Evolutionary conservation across 305 asterid species (phyloP).

Genomic region (Fraxinus velutina): DNA sequence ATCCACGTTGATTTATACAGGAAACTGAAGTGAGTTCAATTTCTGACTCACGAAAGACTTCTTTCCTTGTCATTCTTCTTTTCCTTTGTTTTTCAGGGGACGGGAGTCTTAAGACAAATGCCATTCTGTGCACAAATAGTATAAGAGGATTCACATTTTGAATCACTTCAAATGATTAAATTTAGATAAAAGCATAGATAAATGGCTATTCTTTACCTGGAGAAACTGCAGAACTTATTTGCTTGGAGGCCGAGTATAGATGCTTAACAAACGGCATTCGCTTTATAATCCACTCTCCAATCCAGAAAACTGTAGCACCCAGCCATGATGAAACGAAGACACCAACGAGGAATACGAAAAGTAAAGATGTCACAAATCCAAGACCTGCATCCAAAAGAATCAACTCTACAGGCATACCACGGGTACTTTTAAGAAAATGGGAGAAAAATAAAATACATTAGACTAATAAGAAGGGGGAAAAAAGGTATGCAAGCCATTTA

Average conservation of each 20-base stretch:
- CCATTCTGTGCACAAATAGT: not conserved
- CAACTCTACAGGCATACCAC: constrained; percentile 19
- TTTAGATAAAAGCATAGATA: not conserved
- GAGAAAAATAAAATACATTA: not conserved
- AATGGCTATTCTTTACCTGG: constrained; percentile 53
- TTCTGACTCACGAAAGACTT: not conserved
- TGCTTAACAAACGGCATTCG: constrained; percentile 78
- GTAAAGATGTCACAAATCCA: constrained; percentile 80
- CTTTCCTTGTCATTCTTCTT: not conserved
- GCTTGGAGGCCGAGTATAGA: constrained; percentile 88
- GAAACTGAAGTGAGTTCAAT: not conserved
- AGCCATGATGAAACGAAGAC: constrained; percentile 87
- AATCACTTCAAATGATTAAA: constrained; percentile 7
- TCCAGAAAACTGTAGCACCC: constrained; percentile 85
- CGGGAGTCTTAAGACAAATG: not conserved
- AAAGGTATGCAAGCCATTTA: not conserved
- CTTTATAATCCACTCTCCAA: constrained; percentile 91
- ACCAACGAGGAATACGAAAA: constrained; percentile 76
- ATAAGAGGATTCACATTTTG: constrained; percentile 13
- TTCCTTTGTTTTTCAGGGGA: not conserved
- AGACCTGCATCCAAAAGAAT: constrained; percentile 60
- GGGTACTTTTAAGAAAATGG: not conserved
- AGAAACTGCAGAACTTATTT: constrained; percentile 85
- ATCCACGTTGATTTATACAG: not conserved
- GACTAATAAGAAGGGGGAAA: no score